phyloP scores from a whole-genome alignment of 129 eudicot genomes.

The Escallonia herrerae region DNA sequence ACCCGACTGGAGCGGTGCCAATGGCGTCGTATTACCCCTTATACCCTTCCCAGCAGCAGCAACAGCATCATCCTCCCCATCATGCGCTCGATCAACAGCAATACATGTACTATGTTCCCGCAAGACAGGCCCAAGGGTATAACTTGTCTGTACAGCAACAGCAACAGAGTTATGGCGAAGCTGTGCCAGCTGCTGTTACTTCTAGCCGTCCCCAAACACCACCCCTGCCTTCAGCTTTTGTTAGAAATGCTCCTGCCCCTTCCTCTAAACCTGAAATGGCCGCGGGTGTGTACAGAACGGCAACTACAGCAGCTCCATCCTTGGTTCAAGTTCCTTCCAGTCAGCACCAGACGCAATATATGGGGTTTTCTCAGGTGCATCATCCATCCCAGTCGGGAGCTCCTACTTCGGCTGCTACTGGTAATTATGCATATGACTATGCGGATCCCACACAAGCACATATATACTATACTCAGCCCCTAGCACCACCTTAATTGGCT shows the following conservation, averaged over 20 bases:
- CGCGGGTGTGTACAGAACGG: slow-evolving; percentile 45
- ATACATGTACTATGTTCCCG: slow-evolving; percentile 55
- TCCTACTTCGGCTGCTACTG: slow-evolving; percentile 37
- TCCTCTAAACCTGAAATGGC: slow-evolving; percentile 51
- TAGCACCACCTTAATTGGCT: slow-evolving; percentile 47
- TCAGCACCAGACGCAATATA: slow-evolving; percentile 58
- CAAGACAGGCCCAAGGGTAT: slow-evolving; percentile 60
- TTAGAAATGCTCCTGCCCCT: slow-evolving; percentile 28
- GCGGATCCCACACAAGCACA: slow-evolving; percentile 66
- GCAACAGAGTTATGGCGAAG: slow-evolving; percentile 28
- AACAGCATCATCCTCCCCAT: slow-evolving; percentile 49
- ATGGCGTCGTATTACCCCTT: slow-evolving; percentile 55
- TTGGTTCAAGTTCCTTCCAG: slow-evolving; percentile 53
- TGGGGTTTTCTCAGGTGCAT: slow-evolving; percentile 60
- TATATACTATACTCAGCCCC: slow-evolving; percentile 58
- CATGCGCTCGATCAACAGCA: slow-evolving; percentile 58
- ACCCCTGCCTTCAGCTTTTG: slow-evolving; percentile 36
- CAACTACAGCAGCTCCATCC: slow-evolving; percentile 36
- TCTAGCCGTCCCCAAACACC: slow-evolving; percentile 43
- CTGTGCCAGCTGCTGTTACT: slow-evolving; percentile 24
- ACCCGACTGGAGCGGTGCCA: slow-evolving; percentile 58
- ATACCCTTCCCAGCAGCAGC: slow-evolving; percentile 69
- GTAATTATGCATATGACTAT: slow-evolving; percentile 60
- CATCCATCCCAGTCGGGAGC: slow-evolving; percentile 59
- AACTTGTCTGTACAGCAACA: slow-evolving; percentile 48